Conservation (phyloP, 305 asterid genomes). For the Fraxinus floribunda region DNA sequence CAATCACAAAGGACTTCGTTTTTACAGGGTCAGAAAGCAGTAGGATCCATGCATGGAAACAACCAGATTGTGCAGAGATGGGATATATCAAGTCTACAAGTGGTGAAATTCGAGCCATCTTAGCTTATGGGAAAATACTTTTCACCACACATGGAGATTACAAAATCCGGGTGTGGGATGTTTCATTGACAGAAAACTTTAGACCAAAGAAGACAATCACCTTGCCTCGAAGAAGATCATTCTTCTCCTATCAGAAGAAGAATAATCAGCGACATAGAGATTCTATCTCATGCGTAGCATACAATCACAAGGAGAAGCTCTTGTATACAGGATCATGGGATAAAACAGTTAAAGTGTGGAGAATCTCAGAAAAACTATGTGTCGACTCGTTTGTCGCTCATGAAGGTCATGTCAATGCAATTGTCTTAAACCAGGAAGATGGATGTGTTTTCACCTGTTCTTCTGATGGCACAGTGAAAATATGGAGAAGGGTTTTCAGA, state of each 20-base stretch:
- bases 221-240: constrained; percentile 45
- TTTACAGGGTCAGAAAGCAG: constrained; percentile 65
- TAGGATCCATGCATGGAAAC: constrained; percentile 71
- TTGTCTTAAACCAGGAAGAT: constrained; percentile 55
- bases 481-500: constrained; percentile 60
- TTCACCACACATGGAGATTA: constrained; percentile 60
- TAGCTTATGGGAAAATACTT: constrained; percentile 49
- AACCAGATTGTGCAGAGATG: constrained; percentile 61
- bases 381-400: constrained; percentile 70
- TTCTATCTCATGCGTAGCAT: constrained; percentile 58
- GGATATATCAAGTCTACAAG: constrained; percentile 47
- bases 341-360: constrained; percentile 68
- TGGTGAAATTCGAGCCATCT: constrained; percentile 53
- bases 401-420: constrained; percentile 60
- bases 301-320: constrained; percentile 51
- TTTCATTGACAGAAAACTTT: constrained; percentile 36
- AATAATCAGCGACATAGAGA: constrained; percentile 38
- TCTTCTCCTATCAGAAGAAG: constrained; percentile 38
- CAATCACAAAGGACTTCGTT: constrained; percentile 49
- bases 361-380: constrained; percentile 41
- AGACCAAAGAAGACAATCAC: constrained; percentile 47
- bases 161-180: constrained; percentile 66
- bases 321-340: constrained; percentile 78
- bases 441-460: constrained; percentile 76
- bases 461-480: constrained; percentile 65